phyloP scores from a whole-genome alignment of 306 rosid species.

The Abrus precatorius region DNA sequence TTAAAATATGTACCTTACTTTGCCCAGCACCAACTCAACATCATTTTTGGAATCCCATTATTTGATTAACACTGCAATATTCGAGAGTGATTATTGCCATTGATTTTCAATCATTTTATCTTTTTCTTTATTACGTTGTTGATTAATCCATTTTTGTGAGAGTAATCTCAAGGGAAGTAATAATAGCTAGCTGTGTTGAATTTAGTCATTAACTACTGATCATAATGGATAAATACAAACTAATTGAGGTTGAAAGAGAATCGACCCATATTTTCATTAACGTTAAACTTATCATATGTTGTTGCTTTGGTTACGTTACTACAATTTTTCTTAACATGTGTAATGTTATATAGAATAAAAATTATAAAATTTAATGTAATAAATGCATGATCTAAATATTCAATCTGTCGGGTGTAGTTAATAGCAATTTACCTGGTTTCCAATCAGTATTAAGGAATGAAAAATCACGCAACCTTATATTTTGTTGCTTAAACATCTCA shows the following conservation, averaged over 20 bases:
- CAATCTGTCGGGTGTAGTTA: slow-evolving; percentile 58
- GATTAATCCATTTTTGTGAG: slow-evolving; percentile 19
- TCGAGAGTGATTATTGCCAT: slow-evolving; percentile 64
- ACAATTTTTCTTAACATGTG: no score
- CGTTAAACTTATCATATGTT: slow-evolving; percentile 10
- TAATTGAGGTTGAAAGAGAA: slow-evolving; percentile 40
- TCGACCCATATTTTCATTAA: slow-evolving; percentile 42
- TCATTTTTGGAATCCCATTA: slow-evolving; percentile 76
- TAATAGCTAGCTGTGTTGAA: slow-evolving; percentile 27
- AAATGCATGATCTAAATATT: neutral
- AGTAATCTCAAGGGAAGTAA: slow-evolving; percentile 1
- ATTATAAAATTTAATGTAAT: no score
- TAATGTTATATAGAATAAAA: no score
- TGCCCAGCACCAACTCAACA: slow-evolving; percentile 80
- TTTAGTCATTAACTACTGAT: slow-evolving; percentile 29
- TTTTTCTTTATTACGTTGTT: neutral
- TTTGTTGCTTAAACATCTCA: slow-evolving; percentile 31
- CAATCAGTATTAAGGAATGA: slow-evolving; percentile 4
- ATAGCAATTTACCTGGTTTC: slow-evolving; percentile 22
- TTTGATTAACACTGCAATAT: slow-evolving; percentile 62
- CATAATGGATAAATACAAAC: slow-evolving; percentile 55
- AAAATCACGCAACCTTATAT: slow-evolving; percentile 47
- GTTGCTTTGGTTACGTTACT: slow-evolving; percentile 39
- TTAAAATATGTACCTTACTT: slow-evolving; percentile 39
- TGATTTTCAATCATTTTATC: slow-evolving; percentile 70